Base-by-base conservation (phyloP, 495 filamentous ascomycete genomes). In the Aspergillus panamensis region DNA sequence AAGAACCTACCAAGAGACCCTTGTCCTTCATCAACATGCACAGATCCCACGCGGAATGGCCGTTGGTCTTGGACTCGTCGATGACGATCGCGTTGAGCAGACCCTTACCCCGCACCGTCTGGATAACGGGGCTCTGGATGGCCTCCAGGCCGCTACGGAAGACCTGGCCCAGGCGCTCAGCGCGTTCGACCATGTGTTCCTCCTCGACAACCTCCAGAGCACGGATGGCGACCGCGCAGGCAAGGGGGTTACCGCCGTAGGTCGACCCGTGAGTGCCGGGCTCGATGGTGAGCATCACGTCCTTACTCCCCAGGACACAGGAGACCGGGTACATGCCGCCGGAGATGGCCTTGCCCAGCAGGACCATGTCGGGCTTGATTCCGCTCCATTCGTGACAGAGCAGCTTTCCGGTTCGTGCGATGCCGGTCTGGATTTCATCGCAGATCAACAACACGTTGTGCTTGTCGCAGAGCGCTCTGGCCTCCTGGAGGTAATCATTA, bases 301-400 rank as follows among this genome's bases (percentile, higher is more conserved):
- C 91, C 75, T 88, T 91, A 62, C 85, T 84, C 14, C 87, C 89
- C 48, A 99, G 80, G 50, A 99, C 94, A 66, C 87, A 91, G 33
- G 92, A 97, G 37, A 99, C 94, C 21, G 94, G 94, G 73, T 99
- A 97, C 89, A 99, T 95, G 69, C 94, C 94, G 54, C 94, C 94
- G 39, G 91, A 96, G 66, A 99, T 93, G 58, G 94, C 94, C 80
- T 99, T 99, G 60, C 94, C 94, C 40, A 99, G 82, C 51, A 96
- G 83, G 29, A 99, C 87, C 67, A 99, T 77, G 69, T 99, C 95
- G 14, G 94, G 94, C 76, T 92, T 94, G 78, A 99, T 89, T 57
- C 86, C 88, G 51, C 90, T 87, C 91, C 95, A 97, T 72, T 97
- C 87, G 65, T 86, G 87, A 79, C 94, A 97, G 25, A 99, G 81